Conservation (phyloP, 768 basidiomycete genomes). For the Mycena rosella region DNA sequence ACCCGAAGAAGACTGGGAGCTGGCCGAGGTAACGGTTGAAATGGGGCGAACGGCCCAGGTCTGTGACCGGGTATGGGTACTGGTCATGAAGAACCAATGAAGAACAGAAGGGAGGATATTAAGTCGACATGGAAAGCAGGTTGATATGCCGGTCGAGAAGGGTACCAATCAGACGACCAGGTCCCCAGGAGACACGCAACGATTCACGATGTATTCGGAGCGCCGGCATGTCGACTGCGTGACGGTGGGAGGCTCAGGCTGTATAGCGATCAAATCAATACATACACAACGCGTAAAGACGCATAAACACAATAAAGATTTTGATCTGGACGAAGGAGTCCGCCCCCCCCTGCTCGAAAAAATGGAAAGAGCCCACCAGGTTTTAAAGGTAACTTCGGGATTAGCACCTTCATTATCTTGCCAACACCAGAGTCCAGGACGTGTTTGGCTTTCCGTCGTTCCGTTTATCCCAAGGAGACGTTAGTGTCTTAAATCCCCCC, state of each 20-base stretch:
- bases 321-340: no score
- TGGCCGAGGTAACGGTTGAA: neutral
- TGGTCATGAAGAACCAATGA: slow-evolving; percentile 25
- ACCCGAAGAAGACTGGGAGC: slow-evolving; percentile 1
- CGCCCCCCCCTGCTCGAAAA: neutral
- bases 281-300: neutral
- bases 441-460: slow-evolving; percentile 53
- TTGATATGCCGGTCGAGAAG: slow-evolving; percentile 9
- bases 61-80: slow-evolving; percentile 11
- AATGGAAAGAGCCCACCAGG: slow-evolving; percentile 28
- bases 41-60: slow-evolving; percentile 16
- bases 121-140: slow-evolving; percentile 13
- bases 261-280: neutral
- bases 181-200: neutral
- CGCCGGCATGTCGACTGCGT: no score
- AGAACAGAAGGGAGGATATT: neutral
- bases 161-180: neutral
- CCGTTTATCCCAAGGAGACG: slow-evolving; percentile 54
- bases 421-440: slow-evolving; percentile 38
- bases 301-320: no score
- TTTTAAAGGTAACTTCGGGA: slow-evolving; percentile 21
- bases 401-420: neutral
- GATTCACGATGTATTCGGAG: neutral
- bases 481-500: no score
- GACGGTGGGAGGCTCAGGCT: no score